A percentile compares a stretch with the other conserved stretches of the same genome.
phyloP scores from a whole-genome alignment of 2,329 filamentous ascomycete genomes.

The Fusarium gaditjirri region DNA sequence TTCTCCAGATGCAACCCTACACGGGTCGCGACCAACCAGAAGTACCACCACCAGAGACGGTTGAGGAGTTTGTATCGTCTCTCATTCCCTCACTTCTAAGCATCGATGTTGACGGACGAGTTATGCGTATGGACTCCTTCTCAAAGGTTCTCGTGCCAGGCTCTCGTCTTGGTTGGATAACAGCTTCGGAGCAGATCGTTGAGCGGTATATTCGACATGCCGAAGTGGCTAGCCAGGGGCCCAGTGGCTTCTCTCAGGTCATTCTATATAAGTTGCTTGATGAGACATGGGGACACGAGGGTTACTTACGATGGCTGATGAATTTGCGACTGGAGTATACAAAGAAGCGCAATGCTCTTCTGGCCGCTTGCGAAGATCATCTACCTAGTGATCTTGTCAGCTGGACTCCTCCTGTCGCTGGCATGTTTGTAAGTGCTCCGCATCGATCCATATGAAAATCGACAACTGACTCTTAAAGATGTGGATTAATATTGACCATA shows the following conservation, averaged over 20 bases:
- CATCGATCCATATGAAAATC: background rate
- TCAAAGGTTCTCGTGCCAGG: slow-evolving; percentile 91
- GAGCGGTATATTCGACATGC: slow-evolving; percentile 85
- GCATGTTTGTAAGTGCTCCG: slow-evolving; percentile 87
- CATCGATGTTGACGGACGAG: slow-evolving; percentile 86
- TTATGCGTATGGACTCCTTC: slow-evolving; percentile 91
- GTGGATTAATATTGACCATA: slow-evolving; percentile 77
- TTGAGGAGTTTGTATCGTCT: slow-evolving; percentile 77
- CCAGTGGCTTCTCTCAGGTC: slow-evolving; percentile 85
- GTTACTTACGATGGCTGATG: slow-evolving; percentile 91
- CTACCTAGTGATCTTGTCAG: slow-evolving; percentile 78
- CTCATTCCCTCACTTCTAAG: slow-evolving; percentile 75
- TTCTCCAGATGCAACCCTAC: slow-evolving; percentile 87
- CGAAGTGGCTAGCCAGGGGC: slow-evolving; percentile 86
- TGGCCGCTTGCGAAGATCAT: slow-evolving; percentile 81
- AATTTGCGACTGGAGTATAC: slow-evolving; percentile 86
- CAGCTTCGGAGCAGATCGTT: slow-evolving; percentile 84
- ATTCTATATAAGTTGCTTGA: slow-evolving; percentile 90
- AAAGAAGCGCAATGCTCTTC: slow-evolving; percentile 77
- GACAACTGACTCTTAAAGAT: slow-evolving; percentile 56
- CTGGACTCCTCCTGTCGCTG: slow-evolving; percentile 83
- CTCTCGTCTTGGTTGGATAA: slow-evolving; percentile 87
- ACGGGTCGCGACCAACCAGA: slow-evolving; percentile 62
- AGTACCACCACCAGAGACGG: slow-evolving; percentile 65
- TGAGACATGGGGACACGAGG: slow-evolving; percentile 91